Percentiles rank a stretch among this genome's conserved stretches.
These are phyloP conservation scores for Dentipellis sp. DNA, from an alignment of 768 basidiomycete species.

Conservation along the genomic window DNA sequence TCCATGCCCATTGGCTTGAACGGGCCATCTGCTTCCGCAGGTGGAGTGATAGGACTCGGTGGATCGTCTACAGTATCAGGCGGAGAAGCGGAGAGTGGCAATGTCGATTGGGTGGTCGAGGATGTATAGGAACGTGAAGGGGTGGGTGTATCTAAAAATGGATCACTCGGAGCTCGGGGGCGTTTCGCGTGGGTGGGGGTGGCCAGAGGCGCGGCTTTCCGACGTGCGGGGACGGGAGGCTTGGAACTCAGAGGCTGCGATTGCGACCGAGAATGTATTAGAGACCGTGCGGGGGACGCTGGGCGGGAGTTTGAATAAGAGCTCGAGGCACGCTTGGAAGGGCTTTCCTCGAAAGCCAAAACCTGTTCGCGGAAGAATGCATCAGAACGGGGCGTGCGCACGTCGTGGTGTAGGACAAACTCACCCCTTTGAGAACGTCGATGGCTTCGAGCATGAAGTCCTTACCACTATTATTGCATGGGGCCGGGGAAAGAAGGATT, in stretches of 20 bases:
- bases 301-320: conserved; percentile 20
- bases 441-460: conserved; percentile 93
- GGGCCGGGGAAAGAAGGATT: conserved; percentile 9
- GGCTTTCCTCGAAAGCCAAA: conserved; percentile 68
- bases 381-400: conserved; percentile 4
- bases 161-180: conserved; percentile 67
- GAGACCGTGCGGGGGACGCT: conserved; percentile 28
- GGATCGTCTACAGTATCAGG: conserved; percentile 31
- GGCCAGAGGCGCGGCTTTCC: conserved; percentile 29
- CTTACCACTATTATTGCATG: conserved; percentile 55
- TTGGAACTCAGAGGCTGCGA: conserved; percentile 42
- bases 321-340: conserved; percentile 12
- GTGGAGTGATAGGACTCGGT: conserved; percentile 27
- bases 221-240: conserved; percentile 14
- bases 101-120: conserved; percentile 33
- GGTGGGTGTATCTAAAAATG: conserved; percentile 66
- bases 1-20: conserved; percentile 16
- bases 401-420: conserved; percentile 30
- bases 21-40: conserved; percentile 25
- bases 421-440: conserved; percentile 81
- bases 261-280: conserved; percentile 44
- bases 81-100: conserved; percentile 22
- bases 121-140: conserved; percentile 48
- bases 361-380: conserved; percentile 28
- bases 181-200: conserved; percentile 48